Conservation (phyloP, 2,329 filamentous ascomycete genomes). For the Trichoderma aggressivum region DNA sequence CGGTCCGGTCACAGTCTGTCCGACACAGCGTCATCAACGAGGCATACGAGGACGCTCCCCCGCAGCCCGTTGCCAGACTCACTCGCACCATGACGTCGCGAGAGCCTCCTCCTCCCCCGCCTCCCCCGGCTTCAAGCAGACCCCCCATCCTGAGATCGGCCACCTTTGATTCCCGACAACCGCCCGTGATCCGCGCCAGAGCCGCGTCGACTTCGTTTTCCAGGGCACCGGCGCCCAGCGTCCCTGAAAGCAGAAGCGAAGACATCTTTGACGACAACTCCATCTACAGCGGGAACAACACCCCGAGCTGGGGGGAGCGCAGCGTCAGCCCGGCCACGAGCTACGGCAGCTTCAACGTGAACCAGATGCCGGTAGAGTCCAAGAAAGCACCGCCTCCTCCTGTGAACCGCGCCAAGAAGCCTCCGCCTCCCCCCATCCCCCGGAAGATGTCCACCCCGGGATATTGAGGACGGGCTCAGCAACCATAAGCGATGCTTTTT, state of each 20-base stretch:
- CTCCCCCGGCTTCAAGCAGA: slow-evolving; percentile 34
- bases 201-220: slow-evolving; percentile 40
- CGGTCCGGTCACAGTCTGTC: slow-evolving; percentile 21
- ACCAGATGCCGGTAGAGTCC: slow-evolving; percentile 33
- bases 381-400: slow-evolving; percentile 56
- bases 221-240: slow-evolving; percentile 40
- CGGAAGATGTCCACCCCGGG: slow-evolving; percentile 28
- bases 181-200: slow-evolving; percentile 23
- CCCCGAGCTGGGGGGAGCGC: slow-evolving; percentile 49
- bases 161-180: slow-evolving; percentile 37
- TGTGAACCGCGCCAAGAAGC: slow-evolving; percentile 50
- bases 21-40: neutral
- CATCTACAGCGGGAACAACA: slow-evolving; percentile 48
- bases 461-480: slow-evolving; percentile 8
- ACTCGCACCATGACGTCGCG: slow-evolving; percentile 23
- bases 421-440: slow-evolving; percentile 51
- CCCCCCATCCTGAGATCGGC: slow-evolving; percentile 37
- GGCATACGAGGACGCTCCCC: slow-evolving; percentile 33
- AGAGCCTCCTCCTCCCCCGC: slow-evolving; percentile 28
- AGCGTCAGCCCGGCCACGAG: slow-evolving; percentile 56
- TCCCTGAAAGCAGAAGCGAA: slow-evolving; percentile 32
- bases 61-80: slow-evolving; percentile 32
- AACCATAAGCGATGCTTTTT: neutral
- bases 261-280: slow-evolving; percentile 52
- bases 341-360: slow-evolving; percentile 51